phyloP scores from a whole-genome alignment of 1,284 basidiomycete species.

The Phlebopus sp. region DNA sequence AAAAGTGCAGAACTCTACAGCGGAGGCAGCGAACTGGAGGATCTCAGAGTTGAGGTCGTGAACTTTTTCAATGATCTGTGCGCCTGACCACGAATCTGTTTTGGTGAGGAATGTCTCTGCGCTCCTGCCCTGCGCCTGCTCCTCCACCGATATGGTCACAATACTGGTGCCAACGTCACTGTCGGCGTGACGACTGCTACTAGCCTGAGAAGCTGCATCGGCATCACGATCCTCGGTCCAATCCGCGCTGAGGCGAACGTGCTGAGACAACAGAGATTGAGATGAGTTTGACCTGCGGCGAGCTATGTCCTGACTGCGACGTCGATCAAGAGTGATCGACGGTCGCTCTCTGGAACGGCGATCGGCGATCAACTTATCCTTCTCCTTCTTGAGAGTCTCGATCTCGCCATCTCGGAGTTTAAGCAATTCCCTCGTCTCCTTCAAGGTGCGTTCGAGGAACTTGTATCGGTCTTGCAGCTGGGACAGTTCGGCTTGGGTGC shows the following conservation, averaged over 20 bases:
- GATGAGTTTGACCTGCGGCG: constrained; percentile 30
- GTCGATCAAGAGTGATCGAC: constrained; percentile 19
- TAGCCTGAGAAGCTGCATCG: constrained; percentile 17
- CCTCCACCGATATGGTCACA: constrained; percentile 42
- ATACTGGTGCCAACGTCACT: constrained; percentile 18
- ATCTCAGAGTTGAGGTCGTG: constrained; percentile 77
- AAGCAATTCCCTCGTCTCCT: constrained; percentile 49
- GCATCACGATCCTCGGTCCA: constrained; percentile 27
- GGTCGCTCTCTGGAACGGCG: constrained; percentile 28
- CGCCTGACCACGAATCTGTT: constrained; percentile 70
- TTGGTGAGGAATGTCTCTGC: constrained; percentile 68
- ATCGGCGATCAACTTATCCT: constrained; percentile 30
- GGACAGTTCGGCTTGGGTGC: constrained; percentile 49
- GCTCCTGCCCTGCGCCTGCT: constrained; percentile 47
- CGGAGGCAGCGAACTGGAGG: constrained; percentile 69
- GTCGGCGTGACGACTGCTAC: constrained; percentile 10
- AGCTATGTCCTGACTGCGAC: constrained; percentile 27
- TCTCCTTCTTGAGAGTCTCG: constrained; percentile 49
- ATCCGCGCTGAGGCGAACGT: constrained; percentile 31
- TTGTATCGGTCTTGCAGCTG: constrained; percentile 59
- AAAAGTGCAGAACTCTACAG: constrained; percentile 58
- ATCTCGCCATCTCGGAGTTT: constrained; percentile 52
- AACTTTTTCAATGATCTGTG: constrained; percentile 72
- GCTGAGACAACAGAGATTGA: constrained; percentile 29
- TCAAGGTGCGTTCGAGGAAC: constrained; percentile 55